Base-by-base conservation (phyloP, 1,284 basidiomycete genomes). In the Flammula alnicola region DNA sequence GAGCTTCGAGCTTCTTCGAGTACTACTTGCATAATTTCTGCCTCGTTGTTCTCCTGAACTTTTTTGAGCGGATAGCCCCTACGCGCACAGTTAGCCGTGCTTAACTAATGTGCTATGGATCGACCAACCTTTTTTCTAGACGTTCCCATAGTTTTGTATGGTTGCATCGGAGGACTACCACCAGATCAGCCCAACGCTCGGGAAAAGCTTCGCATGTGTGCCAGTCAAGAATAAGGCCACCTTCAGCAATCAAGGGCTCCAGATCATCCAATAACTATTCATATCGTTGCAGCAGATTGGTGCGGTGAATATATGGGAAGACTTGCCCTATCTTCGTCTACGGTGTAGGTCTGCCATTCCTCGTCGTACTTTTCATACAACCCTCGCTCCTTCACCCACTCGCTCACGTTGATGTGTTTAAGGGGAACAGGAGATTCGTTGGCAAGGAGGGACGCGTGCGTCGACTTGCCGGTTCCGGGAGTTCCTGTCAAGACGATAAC, bases 11-110 rank as follows among this genome's bases (percentile, higher is more conserved):
- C 95, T 68, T 99, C 96, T 36, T 93, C 89, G 7, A 91, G 74
- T 19, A 97, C 88, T 27, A 95, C 86, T 63, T 93, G 81, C 95
- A 99, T 98, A 66, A 99, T 99, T 72, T 99, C 96, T 7, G 95
- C 95, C 61, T 95, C 88, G 70, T 99, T 96, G 69, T 99, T 99
- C 71, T 99, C 97, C 66, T 95, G 90, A 8, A 99, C 93, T 74
- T 99, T 99, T 66, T 93, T 91, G 38, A 94, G 70, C 1, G 90
- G 75, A 65, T 99, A 99, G 9, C 84, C 83, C 57, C 96, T 98
- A 66, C 17, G 45, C 42, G 7, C 36, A 48, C 44, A 29, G 48
- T 50, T 29, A 33, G 47, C 30, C 49, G n/a, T 16, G 40, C 23
- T 12, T 40, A n/a, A 41, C 9, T 37, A 30, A 35, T 35, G 33